These are phyloP conservation scores for Cutaneotrichosporon cavernicola DNA, from an alignment of 1,284 basidiomycete species.

Conservation along the genomic window DNA sequence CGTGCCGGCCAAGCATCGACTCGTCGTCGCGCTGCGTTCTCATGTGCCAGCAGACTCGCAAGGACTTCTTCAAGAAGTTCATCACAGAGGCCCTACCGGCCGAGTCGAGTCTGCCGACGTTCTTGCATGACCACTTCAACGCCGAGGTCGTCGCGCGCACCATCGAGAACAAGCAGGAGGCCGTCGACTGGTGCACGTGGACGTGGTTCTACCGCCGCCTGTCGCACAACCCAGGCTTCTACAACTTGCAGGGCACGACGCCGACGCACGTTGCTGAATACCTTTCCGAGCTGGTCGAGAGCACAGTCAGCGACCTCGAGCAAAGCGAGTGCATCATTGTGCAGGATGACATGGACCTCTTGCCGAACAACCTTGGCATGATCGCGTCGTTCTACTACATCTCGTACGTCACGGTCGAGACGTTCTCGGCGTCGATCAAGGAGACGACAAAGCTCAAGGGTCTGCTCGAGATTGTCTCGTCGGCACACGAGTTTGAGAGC, in stretches of 20 bases:
- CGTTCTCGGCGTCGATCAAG: constrained; percentile 92
- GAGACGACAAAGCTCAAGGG: constrained; percentile 98
- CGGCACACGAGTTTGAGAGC: constrained; percentile 91
- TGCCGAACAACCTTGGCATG: constrained; percentile 90
- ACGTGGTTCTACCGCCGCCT: constrained; percentile 83
- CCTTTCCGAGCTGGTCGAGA: constrained; percentile 93
- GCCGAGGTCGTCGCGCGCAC: constrained; percentile 98
- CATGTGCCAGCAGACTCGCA: constrained; percentile 94
- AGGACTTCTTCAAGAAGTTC: constrained; percentile 99
- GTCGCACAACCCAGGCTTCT: constrained; percentile 84
- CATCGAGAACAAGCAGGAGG: constrained; percentile 97
- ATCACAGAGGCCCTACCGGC: constrained; percentile 95
- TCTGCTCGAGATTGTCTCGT: constrained; percentile 90
- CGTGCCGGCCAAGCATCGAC: constrained; percentile 83
- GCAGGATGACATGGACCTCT: constrained; percentile 85
- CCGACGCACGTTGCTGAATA: constrained; percentile 92
- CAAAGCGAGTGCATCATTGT: constrained; percentile 93
- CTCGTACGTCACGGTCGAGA: constrained; percentile 89
- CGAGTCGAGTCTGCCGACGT: constrained; percentile 84
- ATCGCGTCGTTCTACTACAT: constrained; percentile 73
- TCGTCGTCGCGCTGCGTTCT: constrained; percentile 85
- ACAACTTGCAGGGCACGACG: constrained; percentile 88
- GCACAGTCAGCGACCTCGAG: constrained; percentile 83
- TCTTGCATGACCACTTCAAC: constrained; percentile 94
- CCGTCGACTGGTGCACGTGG: constrained; percentile 66